phyloP scores from a whole-genome alignment of 768 basidiomycete genomes.

The Paxillus rubicundulus region DNA sequence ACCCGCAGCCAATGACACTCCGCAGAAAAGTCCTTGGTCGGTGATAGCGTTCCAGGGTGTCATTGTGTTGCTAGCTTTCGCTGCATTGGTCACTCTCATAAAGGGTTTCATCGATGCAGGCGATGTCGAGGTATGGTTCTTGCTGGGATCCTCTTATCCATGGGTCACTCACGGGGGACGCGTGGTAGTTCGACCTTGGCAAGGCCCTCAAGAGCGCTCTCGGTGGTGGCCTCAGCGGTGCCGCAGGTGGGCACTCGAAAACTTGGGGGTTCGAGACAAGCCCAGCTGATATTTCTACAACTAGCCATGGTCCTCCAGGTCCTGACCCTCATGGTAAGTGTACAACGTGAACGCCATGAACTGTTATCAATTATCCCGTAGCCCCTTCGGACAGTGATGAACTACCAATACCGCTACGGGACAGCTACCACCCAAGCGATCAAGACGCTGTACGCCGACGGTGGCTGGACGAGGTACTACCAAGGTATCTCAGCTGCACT shows the following conservation, averaged over 20 bases:
- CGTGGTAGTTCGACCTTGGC: conserved; percentile 69
- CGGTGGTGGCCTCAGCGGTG: conserved; percentile 89
- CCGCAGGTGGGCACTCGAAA: conserved; percentile 52
- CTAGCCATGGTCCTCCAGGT: conserved; percentile 94
- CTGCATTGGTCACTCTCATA: conserved; percentile 52
- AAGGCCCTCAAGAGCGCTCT: conserved; percentile 78
- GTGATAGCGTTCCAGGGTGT: conserved; percentile 29
- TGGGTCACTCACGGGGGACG: conserved; percentile 43
- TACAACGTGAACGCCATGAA: neutral
- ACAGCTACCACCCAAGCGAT: conserved; percentile 65
- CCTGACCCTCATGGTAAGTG: conserved; percentile 68
- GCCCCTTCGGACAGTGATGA: conserved; percentile 97
- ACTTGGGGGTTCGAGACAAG: neutral
- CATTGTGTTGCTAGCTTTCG: conserved; percentile 35
- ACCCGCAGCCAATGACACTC: neutral
- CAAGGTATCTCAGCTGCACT: conserved; percentile 84
- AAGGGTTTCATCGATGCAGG: conserved; percentile 70
- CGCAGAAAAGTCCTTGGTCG: conserved; percentile 12
- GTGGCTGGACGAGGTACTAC: conserved; percentile 83
- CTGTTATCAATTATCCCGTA: conserved; percentile 21
- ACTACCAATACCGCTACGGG: conserved; percentile 93
- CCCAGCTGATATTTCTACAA: conserved; percentile 5
- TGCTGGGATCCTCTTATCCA: conserved; percentile 32
- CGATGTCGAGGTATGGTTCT: conserved; percentile 56
- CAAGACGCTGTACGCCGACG: conserved; percentile 68